Evolutionary conservation across 78 protist species (phyloP).

Genomic region (Ministeria vibrans): DNA sequence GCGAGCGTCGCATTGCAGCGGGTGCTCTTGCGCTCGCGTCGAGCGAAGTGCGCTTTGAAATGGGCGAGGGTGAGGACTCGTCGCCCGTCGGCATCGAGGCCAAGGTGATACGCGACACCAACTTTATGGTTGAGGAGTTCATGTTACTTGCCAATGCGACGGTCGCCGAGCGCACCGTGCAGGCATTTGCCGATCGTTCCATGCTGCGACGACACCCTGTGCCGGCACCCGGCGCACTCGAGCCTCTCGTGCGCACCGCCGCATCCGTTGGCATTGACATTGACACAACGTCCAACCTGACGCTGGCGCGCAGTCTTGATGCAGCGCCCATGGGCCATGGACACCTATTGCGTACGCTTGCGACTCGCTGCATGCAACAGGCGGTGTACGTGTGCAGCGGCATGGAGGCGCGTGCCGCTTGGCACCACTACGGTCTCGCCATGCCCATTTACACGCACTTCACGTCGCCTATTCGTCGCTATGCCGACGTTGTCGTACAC

Average conservation of each 20-base stretch:
- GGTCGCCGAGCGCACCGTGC: constrained; percentile 64
- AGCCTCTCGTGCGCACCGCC: background rate
- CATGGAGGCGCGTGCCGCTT: constrained; percentile 27
- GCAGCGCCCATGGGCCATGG: background rate
- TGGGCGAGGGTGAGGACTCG: constrained; percentile 31
- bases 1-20: constrained; percentile 12
- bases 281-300: background rate
- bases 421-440: constrained; percentile 80
- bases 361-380: constrained; percentile 70
- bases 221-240: constrained; percentile 12
- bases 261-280: background rate
- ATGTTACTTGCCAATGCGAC: constrained; percentile 87
- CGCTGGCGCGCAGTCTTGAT: constrained; percentile 20
- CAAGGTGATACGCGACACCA: constrained; percentile 19
- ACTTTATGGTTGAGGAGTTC: constrained; percentile 79
- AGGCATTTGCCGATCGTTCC: constrained; percentile 58
- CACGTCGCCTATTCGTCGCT: constrained; percentile 95
- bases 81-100: constrained; percentile 33
- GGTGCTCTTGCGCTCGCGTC: constrained; percentile 69
- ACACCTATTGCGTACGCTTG: constrained; percentile 19
- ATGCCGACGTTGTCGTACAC: background rate
- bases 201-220: constrained; percentile 68
- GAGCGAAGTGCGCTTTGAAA: constrained; percentile 32
- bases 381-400: constrained; percentile 75
- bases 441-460: constrained; percentile 92